Evolutionary conservation across 306 rosid species (phyloP).

Genomic region (Cicer bijugum): DNA sequence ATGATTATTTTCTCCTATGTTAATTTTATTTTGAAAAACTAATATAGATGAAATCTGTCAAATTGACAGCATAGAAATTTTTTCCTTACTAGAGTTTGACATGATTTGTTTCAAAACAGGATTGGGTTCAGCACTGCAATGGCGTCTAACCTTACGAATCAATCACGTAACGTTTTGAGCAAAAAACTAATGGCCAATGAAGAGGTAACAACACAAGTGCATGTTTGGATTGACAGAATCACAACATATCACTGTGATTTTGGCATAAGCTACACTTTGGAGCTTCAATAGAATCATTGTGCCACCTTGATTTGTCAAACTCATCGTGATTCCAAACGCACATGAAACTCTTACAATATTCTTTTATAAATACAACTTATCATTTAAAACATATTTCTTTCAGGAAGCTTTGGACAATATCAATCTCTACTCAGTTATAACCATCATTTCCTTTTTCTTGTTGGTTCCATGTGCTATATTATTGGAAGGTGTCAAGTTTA

Average conservation of each 20-base stretch:
- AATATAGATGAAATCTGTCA: too few relatives aligned
- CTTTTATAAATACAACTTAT: constrained; percentile 29
- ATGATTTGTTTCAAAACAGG: constrained; percentile 55
- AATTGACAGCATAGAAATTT: too few relatives aligned
- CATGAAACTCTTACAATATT: constrained; percentile 24
- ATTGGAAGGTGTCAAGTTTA: constrained; percentile 69
- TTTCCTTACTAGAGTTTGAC: neutral
- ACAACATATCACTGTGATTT: too few relatives aligned
- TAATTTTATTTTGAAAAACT: too few relatives aligned
- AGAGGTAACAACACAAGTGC: constrained; percentile 52
- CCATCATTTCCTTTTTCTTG: constrained; percentile 70
- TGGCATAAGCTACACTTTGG: too few relatives aligned
- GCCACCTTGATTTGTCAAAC: too few relatives aligned
- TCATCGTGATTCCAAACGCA: too few relatives aligned
- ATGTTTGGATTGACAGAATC: too few relatives aligned
- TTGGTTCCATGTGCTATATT: constrained; percentile 63
- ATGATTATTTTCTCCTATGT: neutral
- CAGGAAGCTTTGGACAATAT: constrained; percentile 78
- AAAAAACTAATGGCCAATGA: constrained; percentile 69
- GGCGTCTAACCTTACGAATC: constrained; percentile 81
- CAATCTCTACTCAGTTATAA: constrained; percentile 71
- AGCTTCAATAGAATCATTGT: too few relatives aligned
- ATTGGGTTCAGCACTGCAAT: constrained; percentile 75
- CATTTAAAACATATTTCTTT: constrained; percentile 36
- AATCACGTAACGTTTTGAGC: constrained; percentile 77